Percentiles rank a stretch among this genome's conserved stretches.
Conservation (phyloP, 805 yeast species). For the Blastobotrys americana region DNA sequence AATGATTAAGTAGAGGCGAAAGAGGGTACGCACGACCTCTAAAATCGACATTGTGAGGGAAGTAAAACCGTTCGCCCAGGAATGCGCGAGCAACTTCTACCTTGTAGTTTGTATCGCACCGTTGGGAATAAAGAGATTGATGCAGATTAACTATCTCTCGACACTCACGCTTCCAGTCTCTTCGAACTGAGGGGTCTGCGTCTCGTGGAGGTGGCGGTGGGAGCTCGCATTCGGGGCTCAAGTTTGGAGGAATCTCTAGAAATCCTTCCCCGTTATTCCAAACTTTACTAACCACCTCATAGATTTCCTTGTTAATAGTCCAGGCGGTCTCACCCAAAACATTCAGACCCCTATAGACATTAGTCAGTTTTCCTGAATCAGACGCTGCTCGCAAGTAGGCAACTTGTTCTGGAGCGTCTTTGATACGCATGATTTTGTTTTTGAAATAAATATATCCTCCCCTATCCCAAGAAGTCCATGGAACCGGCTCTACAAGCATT, state of each 20-base stretch:
- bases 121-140: constrained; percentile 66
- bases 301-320: constrained; percentile 75
- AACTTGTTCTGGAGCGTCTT: constrained; percentile 78
- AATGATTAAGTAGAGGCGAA: constrained; percentile 55
- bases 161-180: constrained; percentile 60
- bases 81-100: constrained; percentile 93
- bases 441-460: constrained; percentile 79
- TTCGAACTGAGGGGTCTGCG: constrained; percentile 64
- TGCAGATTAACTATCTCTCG: constrained; percentile 52
- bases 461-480: constrained; percentile 73
- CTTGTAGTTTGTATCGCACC: constrained; percentile 92
- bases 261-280: constrained; percentile 84
- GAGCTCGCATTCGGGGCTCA: constrained; percentile 38
- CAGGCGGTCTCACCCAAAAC: constrained; percentile 84
- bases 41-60: constrained; percentile 60
- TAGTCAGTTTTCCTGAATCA: constrained; percentile 53
- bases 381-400: constrained; percentile 87
- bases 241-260: constrained; percentile 60
- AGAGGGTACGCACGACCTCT: constrained; percentile 61
- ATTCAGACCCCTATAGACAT: constrained; percentile 73
- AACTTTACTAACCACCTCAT: constrained; percentile 59
- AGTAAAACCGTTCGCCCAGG: constrained; percentile 52
- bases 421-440: constrained; percentile 62
- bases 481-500: constrained; percentile 84
- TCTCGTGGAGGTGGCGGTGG: constrained; percentile 55